Percentiles rank a stretch among this genome's conserved stretches.
phyloP scores from a whole-genome alignment of 176 grass and related monocot genomes.

The Lolium perenne region DNA sequence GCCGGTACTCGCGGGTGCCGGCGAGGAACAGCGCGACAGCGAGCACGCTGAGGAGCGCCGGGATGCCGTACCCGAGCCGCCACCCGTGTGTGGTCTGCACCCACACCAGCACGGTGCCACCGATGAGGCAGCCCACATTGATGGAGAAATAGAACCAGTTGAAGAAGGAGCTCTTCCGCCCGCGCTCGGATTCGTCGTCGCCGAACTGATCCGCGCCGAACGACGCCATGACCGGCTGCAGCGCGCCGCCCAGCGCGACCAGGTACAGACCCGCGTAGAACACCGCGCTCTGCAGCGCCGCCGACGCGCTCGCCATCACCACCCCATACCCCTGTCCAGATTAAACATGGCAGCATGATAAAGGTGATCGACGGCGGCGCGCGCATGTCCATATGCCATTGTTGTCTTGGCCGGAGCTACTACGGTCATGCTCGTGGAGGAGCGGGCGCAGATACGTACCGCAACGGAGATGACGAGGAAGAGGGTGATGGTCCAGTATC shows the following conservation, averaged over 20 bases:
- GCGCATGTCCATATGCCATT: no score
- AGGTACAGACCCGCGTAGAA: slow-evolving; percentile 44
- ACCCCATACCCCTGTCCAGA: slow-evolving; percentile 36
- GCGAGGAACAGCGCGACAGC: background rate
- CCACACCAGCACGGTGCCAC: slow-evolving; percentile 64
- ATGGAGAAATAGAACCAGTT: slow-evolving; percentile 66
- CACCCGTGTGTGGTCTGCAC: slow-evolving; percentile 50
- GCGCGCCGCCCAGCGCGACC: no score
- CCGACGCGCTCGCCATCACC: no score
- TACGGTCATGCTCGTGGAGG: background rate
- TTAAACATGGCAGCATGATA: no score
- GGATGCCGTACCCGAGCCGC: background rate
- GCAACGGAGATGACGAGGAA: slow-evolving; percentile 44
- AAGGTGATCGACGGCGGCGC: no score
- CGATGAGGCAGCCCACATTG: slow-evolving; percentile 48
- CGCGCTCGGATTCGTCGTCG: slow-evolving; percentile 44
- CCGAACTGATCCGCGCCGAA: slow-evolving; percentile 67
- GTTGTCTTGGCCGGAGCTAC: no score
- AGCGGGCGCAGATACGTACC: background rate
- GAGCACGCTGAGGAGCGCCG: background rate
- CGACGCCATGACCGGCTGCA: slow-evolving; percentile 39
- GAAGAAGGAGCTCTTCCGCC: slow-evolving; percentile 68
- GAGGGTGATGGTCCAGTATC: slow-evolving; percentile 62
- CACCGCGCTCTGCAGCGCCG: no score
- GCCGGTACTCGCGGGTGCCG: background rate